Evolutionary conservation across 305 asterid genomes (phyloP), one percentile per base, ranked within the genome.

Genomic region (Fraxinus floribunda): DNA sequence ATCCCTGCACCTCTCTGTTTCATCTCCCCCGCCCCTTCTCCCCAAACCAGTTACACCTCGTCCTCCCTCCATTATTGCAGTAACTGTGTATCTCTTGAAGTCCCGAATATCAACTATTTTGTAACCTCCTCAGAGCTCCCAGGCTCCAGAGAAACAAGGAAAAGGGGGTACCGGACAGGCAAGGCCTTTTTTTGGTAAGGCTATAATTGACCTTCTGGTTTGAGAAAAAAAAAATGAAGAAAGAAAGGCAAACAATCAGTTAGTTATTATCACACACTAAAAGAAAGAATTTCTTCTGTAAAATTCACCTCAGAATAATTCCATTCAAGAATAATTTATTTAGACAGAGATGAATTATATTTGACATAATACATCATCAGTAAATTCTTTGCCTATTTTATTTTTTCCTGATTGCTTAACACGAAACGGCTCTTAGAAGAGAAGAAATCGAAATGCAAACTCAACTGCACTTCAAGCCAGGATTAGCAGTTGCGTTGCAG

Each of bases 401-500:
- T 64, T 24, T 10, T 73, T 18, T 39, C 73, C 30, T 3, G 44
- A 52, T 26, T 30, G 60, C 20, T 16, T 44, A 46, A 76, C 68
- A 49, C 75, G 24, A 64, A n/a, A 71, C n/a, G 6, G 60, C 74
- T 46, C 77, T 55, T 29, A 36, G 49, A 30, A 62, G 18, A 38
- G n/a, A 18, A 52, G 36, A 22, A 73, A 39, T 57, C 75, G 46
- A 44, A 44, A 52, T 39, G 55, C 30, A 57, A 73, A 76, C 57
- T 49, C 81, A 75, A 77, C 89, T 68, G 83, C 79, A 75, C 77
- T 79, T 92, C 91, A 94, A 81, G 87, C 88, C 81, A 94, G 84
- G 86, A 89, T 88, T 72, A 96, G 76, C 26, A 86, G 90, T 83
- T 96, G 99, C 79, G 74, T 78, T 2, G 99, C 98, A 8, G 92